Conservation (phyloP, 1,139 yeast genomes). For the Blastobotrys niveus region DNA sequence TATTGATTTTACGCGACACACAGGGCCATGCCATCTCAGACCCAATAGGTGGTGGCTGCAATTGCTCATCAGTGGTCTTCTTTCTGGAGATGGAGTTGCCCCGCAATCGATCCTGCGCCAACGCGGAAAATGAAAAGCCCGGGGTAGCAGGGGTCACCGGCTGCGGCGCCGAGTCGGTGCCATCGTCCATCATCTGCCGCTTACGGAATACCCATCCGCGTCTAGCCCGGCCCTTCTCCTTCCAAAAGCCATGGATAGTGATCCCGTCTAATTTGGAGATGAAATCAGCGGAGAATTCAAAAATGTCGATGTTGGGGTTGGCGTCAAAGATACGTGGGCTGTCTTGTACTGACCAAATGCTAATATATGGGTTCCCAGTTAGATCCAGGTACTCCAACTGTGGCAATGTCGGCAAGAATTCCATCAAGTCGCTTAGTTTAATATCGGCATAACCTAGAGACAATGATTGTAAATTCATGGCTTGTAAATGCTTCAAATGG, state of each 20-base stretch:
- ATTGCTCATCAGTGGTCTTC: not conserved
- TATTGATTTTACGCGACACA: conserved; percentile 33
- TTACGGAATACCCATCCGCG: conserved; percentile 56
- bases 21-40: conserved; percentile 26
- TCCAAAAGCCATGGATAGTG: conserved; percentile 32
- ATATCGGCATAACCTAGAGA: conserved; percentile 55
- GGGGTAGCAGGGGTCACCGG: conserved; percentile 14
- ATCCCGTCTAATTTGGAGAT: conserved; percentile 29
- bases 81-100: not conserved
- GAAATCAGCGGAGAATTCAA: conserved; percentile 38
- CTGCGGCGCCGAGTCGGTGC: not conserved
- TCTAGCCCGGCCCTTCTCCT: conserved; percentile 65
- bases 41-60: conserved; percentile 13
- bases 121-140: conserved; percentile 27
- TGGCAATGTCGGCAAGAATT: conserved; percentile 40
- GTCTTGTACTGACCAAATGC: conserved; percentile 51
- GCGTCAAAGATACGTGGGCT: conserved; percentile 40
- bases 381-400: conserved; percentile 43
- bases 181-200: conserved; percentile 9
- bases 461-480: conserved; percentile 51
- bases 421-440: conserved; percentile 45
- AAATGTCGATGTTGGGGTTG: conserved; percentile 35
- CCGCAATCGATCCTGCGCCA: conserved; percentile 25
- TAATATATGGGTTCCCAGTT: conserved; percentile 45
- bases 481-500: conserved; percentile 51